Conservation (phyloP, 371 early-diverging fungal species). For the Mycotypha africana region DNA sequence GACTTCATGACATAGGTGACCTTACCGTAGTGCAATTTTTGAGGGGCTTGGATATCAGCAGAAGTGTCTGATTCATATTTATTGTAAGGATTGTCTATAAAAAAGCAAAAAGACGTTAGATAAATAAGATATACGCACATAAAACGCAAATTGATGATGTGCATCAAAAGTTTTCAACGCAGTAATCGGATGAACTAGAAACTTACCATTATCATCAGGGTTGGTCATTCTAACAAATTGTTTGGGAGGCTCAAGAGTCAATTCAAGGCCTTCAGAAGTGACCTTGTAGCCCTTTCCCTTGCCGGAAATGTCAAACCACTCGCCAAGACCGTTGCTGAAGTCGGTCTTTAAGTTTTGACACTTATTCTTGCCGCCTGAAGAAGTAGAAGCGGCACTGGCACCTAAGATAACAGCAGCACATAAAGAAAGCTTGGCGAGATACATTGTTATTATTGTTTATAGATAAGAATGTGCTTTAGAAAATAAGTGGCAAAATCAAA, state of each 20-base stretch:
- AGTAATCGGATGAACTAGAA: too few relatives aligned
- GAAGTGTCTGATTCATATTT: constrained; percentile 15
- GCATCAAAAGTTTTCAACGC: constrained; percentile 12
- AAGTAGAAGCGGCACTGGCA: neutral
- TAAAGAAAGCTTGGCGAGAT: constrained; percentile 1
- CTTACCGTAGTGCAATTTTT: constrained; percentile 22
- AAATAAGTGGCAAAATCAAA: too few relatives aligned
- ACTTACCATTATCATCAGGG: neutral
- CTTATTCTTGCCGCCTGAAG: neutral
- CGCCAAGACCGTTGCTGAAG: neutral
- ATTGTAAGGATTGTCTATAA: constrained; percentile 30
- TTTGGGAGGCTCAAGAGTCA: neutral
- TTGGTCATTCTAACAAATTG: neutral
- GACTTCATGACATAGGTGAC: constrained; percentile 24
- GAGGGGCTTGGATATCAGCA: constrained; percentile 21
- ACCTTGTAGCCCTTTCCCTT: neutral
- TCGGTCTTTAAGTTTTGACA: neutral
- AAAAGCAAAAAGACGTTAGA: neutral
- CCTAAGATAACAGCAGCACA: neutral
- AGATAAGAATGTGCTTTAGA: too few relatives aligned
- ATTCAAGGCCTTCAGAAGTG: neutral
- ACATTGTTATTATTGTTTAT: constrained; percentile 4
- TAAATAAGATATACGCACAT: neutral
- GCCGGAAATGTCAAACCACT: constrained; percentile 3
- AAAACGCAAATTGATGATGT: neutral